Base-by-base conservation (phyloP, 2,329 filamentous ascomycete species). In the Rugonectria rugulosa region DNA sequence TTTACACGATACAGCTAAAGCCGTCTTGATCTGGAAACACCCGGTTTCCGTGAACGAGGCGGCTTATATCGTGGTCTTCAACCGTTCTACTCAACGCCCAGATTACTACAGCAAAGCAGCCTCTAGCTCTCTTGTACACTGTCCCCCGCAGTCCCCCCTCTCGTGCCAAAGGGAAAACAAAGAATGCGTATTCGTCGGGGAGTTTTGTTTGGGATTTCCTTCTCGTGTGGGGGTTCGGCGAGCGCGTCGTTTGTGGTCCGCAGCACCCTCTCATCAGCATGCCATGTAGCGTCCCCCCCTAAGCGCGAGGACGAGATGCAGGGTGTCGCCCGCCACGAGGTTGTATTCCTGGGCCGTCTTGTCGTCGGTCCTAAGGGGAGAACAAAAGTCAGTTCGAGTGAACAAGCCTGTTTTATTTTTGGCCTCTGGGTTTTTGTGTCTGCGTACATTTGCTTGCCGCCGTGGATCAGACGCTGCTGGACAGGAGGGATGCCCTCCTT, bases 401-500 rank as follows among this genome's bases (percentile, higher is more conserved):
- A n/a, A n/a, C n/a, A n/a, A n/a, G n/a, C n/a, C n/a, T 54, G n/a
- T 20, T 15, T 17, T 5, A 41, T 41, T 32, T 7, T 29, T 48
- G 44, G 32, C 46, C 5, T 24, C 45, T 4, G 17, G 6, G 15
- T 37, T 31, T 32, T 5, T 21, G 41, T 24, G 17, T 14, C 14
- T 19, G n/a, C 81, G 59, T 79, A 97, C 95, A 99, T 97, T 75
- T 99, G 95, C 81, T 99, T 99, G 70, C 95, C 95, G 49, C 94
- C 92, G 72, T 89, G 97, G 70, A 99, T 99, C 64, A 99, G 81
- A 56, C 95, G 88, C 78, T 99, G 95, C 78, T 99, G 95, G 15
- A 95, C 92, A 1, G 95, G 95, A 37, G 95, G 94, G 68, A 99
- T 99, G 53, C 95, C 95, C 74, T 98, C 95, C 79, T 98, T 98